Conservation (phyloP, 2,329 filamentous ascomycete genomes). For the Zymoseptoria passerinii region DNA sequence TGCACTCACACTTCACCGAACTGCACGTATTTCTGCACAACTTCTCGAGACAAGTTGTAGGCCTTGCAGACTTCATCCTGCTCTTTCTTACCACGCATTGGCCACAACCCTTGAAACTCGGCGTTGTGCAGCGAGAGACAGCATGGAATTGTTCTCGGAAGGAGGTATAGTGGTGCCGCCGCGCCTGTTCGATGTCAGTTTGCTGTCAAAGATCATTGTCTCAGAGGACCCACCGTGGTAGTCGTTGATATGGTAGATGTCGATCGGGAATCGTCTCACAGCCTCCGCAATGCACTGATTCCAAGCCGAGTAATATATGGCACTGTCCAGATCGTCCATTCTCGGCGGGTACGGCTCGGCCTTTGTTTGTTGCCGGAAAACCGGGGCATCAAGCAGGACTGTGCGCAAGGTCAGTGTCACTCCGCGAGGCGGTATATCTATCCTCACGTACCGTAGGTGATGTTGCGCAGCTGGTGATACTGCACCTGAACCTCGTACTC, state of each 20-base stretch:
- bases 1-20: slow-evolving; percentile 50
- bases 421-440: background rate
- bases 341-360: slow-evolving; percentile 55
- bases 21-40: slow-evolving; percentile 52
- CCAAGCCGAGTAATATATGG: slow-evolving; percentile 59
- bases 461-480: slow-evolving; percentile 53
- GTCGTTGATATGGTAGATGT: slow-evolving; percentile 56
- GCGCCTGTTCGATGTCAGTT: slow-evolving; percentile 21
- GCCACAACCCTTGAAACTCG: slow-evolving; percentile 59
- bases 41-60: slow-evolving; percentile 50
- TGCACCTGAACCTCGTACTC: slow-evolving; percentile 53
- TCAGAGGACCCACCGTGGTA: slow-evolving; percentile 44
- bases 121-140: slow-evolving; percentile 58
- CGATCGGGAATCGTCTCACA: slow-evolving; percentile 51
- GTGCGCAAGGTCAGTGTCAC: slow-evolving; percentile 19
- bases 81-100: slow-evolving; percentile 52
- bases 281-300: slow-evolving; percentile 57
- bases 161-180: slow-evolving; percentile 52
- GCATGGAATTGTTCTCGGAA: slow-evolving; percentile 51
- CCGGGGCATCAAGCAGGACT: slow-evolving; percentile 54
- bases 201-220: background rate
- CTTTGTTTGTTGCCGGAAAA: slow-evolving; percentile 55
- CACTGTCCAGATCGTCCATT: slow-evolving; percentile 58
- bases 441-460: slow-evolving; percentile 39
- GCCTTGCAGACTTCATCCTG: slow-evolving; percentile 53